These are phyloP conservation scores for Penicillium oxalicum DNA, from an alignment of 2,329 filamentous ascomycete genomes.

Conservation along the genomic window DNA sequence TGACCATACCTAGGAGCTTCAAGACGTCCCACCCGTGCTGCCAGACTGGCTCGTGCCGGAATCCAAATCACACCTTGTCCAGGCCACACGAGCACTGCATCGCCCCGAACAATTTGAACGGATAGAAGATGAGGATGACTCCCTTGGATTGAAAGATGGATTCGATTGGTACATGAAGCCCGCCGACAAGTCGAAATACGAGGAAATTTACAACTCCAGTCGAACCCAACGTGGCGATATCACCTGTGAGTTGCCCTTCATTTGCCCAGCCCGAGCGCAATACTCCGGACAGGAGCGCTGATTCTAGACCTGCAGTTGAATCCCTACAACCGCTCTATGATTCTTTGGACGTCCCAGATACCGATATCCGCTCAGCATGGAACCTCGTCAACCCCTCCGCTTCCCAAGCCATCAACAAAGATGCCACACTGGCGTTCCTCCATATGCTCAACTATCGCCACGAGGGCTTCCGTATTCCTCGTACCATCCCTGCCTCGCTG, in stretches of 20 bases:
- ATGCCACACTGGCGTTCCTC: slow-evolving; percentile 87
- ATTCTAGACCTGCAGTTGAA: slow-evolving; percentile 51
- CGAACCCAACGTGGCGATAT: slow-evolving; percentile 80
- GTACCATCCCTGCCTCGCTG: slow-evolving; percentile 84
- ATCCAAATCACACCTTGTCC: slow-evolving; percentile 84
- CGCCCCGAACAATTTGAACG: slow-evolving; percentile 77
- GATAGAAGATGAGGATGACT: slow-evolving; percentile 72
- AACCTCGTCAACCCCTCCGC: slow-evolving; percentile 94
- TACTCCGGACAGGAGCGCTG: slow-evolving; percentile 1
- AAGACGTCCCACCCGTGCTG: slow-evolving; percentile 75
- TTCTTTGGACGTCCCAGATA: slow-evolving; percentile 58
- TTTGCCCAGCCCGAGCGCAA: neutral
- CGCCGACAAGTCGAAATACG: slow-evolving; percentile 84
- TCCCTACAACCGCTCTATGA: slow-evolving; percentile 79
- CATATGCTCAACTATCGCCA: slow-evolving; percentile 96
- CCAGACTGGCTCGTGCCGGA: slow-evolving; percentile 97
- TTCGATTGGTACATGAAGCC: slow-evolving; percentile 99
- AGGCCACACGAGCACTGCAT: slow-evolving; percentile 72
- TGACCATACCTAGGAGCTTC: slow-evolving; percentile 62
- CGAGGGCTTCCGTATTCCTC: slow-evolving; percentile 89
- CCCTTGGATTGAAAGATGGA: slow-evolving; percentile 80
- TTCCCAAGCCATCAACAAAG: slow-evolving; percentile 78
- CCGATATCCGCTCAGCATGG: slow-evolving; percentile 86
- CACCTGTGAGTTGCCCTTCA: slow-evolving; percentile 53
- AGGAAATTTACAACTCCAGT: slow-evolving; percentile 93